These are phyloP conservation scores for Austropuccinia psidii DNA, from an alignment of 1,284 basidiomycete genomes.

Conservation along the genomic window DNA sequence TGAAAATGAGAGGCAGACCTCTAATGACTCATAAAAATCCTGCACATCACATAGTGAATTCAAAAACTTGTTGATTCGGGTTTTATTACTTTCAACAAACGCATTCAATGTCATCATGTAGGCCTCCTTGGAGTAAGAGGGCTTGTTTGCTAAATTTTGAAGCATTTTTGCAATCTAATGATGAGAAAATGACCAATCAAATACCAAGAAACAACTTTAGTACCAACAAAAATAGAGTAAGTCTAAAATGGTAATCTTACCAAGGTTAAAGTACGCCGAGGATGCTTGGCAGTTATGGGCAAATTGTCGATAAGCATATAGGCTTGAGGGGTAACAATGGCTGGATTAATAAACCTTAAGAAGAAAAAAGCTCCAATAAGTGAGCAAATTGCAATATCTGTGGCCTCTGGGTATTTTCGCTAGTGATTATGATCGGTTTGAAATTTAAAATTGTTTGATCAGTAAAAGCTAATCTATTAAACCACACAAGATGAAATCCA, in stretches of 20 bases:
- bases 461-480: neutral
- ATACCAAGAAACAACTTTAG: neutral
- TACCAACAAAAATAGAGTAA: neutral
- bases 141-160: constrained; percentile 98
- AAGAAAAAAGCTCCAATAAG: constrained; percentile 99
- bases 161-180: constrained; percentile 95
- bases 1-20: constrained; percentile 55
- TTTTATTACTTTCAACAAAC: constrained; percentile 97
- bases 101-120: constrained; percentile 99
- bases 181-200: constrained; percentile 28
- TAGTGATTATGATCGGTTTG: constrained; percentile 47
- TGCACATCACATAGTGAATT: constrained; percentile 96
- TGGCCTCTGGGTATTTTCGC: constrained; percentile 96
- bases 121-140: constrained; percentile 91
- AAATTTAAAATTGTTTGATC: neutral
- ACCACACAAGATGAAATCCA: neutral
- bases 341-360: constrained; percentile 98
- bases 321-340: constrained; percentile 98
- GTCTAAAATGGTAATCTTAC: constrained; percentile 53
- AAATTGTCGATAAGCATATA: constrained; percentile 98
- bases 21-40: constrained; percentile 97
- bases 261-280: constrained; percentile 85
- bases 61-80: constrained; percentile 90
- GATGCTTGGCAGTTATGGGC: constrained; percentile 76
- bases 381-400: constrained; percentile 94